A percentile compares a stretch with the other conserved stretches of the same genome.
Evolutionary conservation across 768 basidiomycete species (phyloP).

Genomic region (Russula virescens): DNA sequence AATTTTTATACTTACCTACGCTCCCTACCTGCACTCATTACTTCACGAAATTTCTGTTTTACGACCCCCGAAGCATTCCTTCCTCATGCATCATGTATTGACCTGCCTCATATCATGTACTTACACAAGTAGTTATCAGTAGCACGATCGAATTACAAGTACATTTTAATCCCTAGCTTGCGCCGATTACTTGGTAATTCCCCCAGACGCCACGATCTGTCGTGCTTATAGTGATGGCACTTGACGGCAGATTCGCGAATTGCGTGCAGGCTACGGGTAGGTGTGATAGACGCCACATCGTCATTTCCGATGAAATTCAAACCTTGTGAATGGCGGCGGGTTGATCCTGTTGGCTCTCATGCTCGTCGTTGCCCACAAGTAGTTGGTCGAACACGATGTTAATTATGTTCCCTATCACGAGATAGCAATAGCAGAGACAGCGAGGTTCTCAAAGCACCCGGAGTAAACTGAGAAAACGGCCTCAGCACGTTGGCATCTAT

Average conservation of each 20-base stretch:
- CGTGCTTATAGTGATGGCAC: neutral
- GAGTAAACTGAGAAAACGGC: no score
- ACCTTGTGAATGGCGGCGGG: neutral
- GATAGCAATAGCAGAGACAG: no score
- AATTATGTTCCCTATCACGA: no score
- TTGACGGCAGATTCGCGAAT: neutral
- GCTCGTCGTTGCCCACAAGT: no score
- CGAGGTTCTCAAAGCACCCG: no score
- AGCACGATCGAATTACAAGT: neutral
- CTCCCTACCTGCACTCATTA: conserved; percentile 4
- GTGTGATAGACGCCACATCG: neutral
- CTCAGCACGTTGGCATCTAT: no score
- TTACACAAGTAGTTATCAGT: neutral
- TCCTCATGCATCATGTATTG: no score
- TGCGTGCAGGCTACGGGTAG: neutral
- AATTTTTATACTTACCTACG: neutral
- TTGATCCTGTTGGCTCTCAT: neutral
- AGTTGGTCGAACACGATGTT: no score
- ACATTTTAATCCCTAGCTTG: neutral
- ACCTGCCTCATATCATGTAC: neutral
- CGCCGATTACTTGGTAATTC: neutral
- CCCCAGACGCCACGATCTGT: neutral
- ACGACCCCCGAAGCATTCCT: neutral
- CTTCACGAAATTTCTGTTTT: conserved; percentile 3
- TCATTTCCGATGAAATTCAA: neutral